A percentile compares a stretch with the other conserved stretches of the same genome.
These are phyloP conservation scores for Stagonosporopsis tanaceti DNA, from an alignment of 2,329 filamentous ascomycete species.

Conservation along the genomic window DNA sequence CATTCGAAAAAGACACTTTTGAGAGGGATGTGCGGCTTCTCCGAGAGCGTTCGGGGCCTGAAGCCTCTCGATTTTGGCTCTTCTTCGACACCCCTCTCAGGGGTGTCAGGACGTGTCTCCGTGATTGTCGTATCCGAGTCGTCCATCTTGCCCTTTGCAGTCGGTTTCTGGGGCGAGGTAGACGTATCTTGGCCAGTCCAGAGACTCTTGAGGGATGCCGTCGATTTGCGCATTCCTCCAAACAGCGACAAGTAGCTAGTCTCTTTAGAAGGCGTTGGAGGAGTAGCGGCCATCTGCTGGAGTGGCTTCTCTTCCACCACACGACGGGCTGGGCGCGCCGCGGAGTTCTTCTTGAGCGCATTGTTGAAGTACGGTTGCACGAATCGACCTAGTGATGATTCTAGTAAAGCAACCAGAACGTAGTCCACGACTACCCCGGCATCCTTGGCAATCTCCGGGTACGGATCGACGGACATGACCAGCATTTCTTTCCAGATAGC, in stretches of 20 bases:
- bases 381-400: conserved; percentile 76
- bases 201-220: conserved; percentile 69
- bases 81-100: conserved; percentile 71
- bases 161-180: conserved; percentile 38
- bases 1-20: conserved; percentile 88
- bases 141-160: conserved; percentile 58
- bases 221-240: conserved; percentile 67
- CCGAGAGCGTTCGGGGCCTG: conserved; percentile 65
- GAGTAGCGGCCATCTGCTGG: conserved; percentile 56
- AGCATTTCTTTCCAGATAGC: conserved; percentile 94
- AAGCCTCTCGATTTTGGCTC: conserved; percentile 84
- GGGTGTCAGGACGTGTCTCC: conserved; percentile 71
- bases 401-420: conserved; percentile 78
- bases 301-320: conserved; percentile 41
- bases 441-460: conserved; percentile 89
- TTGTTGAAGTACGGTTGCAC: conserved; percentile 79
- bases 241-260: conserved; percentile 66
- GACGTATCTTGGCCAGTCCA: conserved; percentile 53
- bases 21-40: conserved; percentile 74
- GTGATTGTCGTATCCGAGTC: conserved; percentile 74
- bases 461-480: conserved; percentile 90
- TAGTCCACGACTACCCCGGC: conserved; percentile 87
- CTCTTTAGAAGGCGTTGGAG: conserved; percentile 59
- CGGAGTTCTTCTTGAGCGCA: conserved; percentile 59
- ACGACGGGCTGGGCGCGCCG: conserved; percentile 55